Evolutionary conservation across 768 basidiomycete species (phyloP).

Genomic region (Butyriboletus loyo): DNA sequence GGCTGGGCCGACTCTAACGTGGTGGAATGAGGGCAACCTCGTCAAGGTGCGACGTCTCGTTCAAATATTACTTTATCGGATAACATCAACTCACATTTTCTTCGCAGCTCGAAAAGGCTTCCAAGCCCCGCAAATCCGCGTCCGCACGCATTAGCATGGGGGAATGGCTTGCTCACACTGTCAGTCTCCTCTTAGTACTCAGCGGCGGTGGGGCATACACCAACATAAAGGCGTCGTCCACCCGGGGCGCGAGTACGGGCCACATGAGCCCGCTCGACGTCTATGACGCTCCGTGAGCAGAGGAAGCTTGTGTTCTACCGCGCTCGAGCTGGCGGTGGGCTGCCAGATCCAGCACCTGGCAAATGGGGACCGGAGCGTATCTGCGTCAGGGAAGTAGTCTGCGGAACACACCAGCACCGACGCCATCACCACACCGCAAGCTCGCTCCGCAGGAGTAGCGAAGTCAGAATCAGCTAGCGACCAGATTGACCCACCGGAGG

Average conservation of each 20-base stretch:
- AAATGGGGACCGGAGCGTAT: background rate
- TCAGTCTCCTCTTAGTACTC: constrained; percentile 24
- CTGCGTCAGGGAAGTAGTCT: background rate
- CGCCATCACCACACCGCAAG: background rate
- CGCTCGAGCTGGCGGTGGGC: background rate
- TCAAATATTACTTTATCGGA: background rate
- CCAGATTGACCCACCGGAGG: background rate
- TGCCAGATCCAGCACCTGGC: background rate
- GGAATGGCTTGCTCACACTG: constrained; percentile 58
- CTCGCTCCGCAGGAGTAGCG: background rate
- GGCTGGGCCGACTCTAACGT: constrained; percentile 40
- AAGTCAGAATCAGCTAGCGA: background rate
- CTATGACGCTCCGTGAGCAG: constrained; percentile 50
- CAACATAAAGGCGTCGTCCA: background rate
- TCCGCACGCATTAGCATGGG: constrained; percentile 37
- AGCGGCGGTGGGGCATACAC: background rate
- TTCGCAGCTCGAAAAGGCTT: constrained; percentile 63
- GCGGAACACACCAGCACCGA: background rate
- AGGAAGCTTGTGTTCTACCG: constrained; percentile 27
- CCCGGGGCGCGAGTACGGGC: background rate
- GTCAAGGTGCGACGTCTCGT: constrained; percentile 41
- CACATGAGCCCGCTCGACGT: constrained; percentile 31
- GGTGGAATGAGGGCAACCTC: constrained; percentile 70
- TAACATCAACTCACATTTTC: background rate
- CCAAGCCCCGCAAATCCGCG: constrained; percentile 53